phyloP scores from a whole-genome alignment of 2,329 filamentous ascomycete genomes.

The Pestalotiopsis sp. region DNA sequence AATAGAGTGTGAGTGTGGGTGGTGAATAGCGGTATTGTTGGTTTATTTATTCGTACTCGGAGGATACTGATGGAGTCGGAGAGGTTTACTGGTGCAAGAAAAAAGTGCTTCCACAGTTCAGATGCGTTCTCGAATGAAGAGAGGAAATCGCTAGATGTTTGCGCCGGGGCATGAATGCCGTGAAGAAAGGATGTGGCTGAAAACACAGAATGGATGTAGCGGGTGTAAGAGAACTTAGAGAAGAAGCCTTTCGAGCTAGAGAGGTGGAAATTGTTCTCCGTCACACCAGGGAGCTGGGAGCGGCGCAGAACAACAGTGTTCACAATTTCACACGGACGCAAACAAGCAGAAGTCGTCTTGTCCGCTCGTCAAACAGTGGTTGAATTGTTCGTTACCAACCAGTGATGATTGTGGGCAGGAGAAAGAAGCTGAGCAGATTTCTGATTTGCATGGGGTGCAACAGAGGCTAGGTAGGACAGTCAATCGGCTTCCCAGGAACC shows the following conservation, averaged over 20 bases:
- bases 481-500: background rate
- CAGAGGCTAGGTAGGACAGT: background rate
- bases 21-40: background rate
- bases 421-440: background rate
- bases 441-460: background rate
- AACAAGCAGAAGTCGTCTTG: background rate
- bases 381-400: background rate
- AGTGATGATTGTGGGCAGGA: background rate
- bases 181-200: background rate
- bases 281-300: background rate
- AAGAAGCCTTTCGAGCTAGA: background rate
- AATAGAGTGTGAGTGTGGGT: background rate
- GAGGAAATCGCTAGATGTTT: background rate
- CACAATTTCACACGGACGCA: background rate
- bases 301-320: background rate
- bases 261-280: background rate
- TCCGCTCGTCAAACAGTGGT: background rate
- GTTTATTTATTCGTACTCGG: background rate
- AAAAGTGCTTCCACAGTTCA: background rate
- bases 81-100: background rate
- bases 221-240: background rate
- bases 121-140: background rate
- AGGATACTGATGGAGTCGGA: background rate
- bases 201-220: background rate
- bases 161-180: background rate